phyloP scores from a whole-genome alignment of 1,284 basidiomycete genomes.

The Ustilago loliicola region DNA sequence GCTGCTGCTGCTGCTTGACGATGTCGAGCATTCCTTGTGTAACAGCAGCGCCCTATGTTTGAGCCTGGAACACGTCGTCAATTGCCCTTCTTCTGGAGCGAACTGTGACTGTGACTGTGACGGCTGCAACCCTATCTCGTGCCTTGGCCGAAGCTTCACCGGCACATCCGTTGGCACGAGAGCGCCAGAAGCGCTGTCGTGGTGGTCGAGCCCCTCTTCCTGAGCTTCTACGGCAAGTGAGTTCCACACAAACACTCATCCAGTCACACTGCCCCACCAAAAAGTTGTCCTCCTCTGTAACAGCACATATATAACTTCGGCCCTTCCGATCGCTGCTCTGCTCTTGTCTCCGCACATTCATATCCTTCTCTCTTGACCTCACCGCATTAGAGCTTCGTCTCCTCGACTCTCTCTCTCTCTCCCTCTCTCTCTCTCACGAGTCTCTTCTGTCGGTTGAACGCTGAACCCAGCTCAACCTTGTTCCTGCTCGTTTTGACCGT shows the following conservation, averaged over 20 bases:
- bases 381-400: constrained; percentile 16
- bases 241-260: constrained; percentile 1
- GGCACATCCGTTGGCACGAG: constrained; percentile 20
- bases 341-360: neutral
- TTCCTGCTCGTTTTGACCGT: constrained; percentile 16
- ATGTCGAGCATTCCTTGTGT: neutral
- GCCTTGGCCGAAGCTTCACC: constrained; percentile 22
- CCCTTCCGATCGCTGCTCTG: constrained; percentile 15
- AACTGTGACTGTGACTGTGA: constrained; percentile 8
- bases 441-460: constrained; percentile 2
- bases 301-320: constrained; percentile 34
- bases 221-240: neutral
- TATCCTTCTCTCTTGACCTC: constrained; percentile 2
- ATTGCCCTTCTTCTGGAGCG: constrained; percentile 27
- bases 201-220: neutral
- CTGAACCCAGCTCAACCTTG: constrained; percentile 18
- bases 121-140: neutral
- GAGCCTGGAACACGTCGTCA: too few species aligned
- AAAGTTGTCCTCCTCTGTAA: neutral
- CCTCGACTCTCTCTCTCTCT: constrained; percentile 1
- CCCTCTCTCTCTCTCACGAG: neutral
- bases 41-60: neutral
- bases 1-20: neutral
- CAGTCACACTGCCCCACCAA: constrained; percentile 3
- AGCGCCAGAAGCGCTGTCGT: constrained; percentile 28